A percentile compares a stretch with the other conserved stretches of the same genome.
phyloP scores from a whole-genome alignment of 345 rosid species.

The Citrus hindsii region DNA sequence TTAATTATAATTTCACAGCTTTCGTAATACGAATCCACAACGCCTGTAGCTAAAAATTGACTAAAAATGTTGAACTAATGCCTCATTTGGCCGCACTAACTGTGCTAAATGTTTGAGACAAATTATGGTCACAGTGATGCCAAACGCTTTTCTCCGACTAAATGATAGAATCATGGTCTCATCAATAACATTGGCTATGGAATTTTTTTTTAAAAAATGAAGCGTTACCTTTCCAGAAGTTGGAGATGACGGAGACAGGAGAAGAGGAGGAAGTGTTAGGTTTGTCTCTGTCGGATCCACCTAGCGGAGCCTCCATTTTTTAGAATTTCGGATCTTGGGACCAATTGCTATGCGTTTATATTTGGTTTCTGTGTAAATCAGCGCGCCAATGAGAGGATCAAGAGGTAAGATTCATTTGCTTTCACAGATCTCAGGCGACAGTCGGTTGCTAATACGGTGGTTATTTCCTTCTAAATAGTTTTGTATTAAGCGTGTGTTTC shows the following conservation, averaged over 20 bases:
- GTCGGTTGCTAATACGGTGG: not conserved
- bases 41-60: not conserved
- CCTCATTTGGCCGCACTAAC: not conserved
- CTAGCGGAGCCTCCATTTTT: slow-evolving; percentile 63
- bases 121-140: not conserved
- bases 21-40: not conserved
- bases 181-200: not conserved
- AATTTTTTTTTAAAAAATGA: not conserved
- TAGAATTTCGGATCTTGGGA: slow-evolving; percentile 19
- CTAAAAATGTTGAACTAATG: not conserved
- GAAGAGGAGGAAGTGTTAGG: slow-evolving; percentile 58
- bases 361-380: not conserved
- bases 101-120: not conserved
- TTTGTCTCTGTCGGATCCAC: slow-evolving; percentile 76
- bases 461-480: not conserved
- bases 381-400: slow-evolving; percentile 1
- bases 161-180: not conserved
- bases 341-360: slow-evolving; percentile 13
- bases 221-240: slow-evolving; percentile 86
- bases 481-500: not conserved
- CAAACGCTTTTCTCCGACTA: not conserved
- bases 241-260: slow-evolving; percentile 69
- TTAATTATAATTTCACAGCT: not conserved
- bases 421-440: not conserved
- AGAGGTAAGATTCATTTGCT: not conserved